Conservation (phyloP, 164 flowering plant species). For the Umbilicus rupestris region DNA sequence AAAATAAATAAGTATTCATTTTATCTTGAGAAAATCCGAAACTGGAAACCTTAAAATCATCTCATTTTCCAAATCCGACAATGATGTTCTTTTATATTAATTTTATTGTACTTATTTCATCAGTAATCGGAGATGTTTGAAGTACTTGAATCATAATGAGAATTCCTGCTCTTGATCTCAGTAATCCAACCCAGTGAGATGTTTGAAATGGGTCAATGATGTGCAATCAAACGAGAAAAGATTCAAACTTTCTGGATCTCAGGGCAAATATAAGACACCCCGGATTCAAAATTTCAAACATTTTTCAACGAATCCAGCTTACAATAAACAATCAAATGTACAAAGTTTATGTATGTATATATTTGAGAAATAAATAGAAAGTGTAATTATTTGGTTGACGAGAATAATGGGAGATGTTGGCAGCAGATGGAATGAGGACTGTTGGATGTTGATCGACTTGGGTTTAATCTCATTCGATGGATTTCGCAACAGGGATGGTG, state of each 20-base stretch:
- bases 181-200: no score
- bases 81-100: no score
- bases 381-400: no score
- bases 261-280: neutral
- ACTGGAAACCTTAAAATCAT: slow-evolving; percentile 4
- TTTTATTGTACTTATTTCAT: no score
- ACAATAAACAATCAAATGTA: neutral
- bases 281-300: neutral
- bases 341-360: neutral
- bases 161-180: no score
- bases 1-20: neutral
- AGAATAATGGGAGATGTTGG: no score
- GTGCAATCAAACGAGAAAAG: neutral
- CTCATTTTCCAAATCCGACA: neutral
- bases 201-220: no score
- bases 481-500: neutral
- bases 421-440: no score
- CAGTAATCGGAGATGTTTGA: no score
- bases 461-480: neutral
- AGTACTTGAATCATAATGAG: no score
- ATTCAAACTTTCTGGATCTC: neutral
- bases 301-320: neutral
- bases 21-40: neutral
- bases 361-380: no score
- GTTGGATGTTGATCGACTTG: no score